Evolutionary conservation across 208 protist species (phyloP).

Genomic region (Acanthamoeba culbertsoni): DNA sequence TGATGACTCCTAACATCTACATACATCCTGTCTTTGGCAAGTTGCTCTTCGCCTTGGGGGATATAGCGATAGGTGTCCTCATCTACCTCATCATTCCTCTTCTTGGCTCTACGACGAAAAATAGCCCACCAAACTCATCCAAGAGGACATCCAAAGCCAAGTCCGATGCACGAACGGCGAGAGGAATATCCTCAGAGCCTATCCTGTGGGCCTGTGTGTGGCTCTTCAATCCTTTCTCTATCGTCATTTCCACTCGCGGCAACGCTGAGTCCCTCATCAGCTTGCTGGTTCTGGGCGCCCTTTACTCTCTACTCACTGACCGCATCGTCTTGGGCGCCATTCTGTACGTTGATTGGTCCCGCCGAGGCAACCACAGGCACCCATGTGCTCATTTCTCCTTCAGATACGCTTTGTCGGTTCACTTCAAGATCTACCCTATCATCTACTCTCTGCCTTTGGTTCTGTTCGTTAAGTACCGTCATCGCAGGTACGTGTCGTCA

Average conservation of each 20-base stretch:
- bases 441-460: slow-evolving; percentile 81
- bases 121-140: background rate
- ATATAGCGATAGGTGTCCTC: slow-evolving; percentile 78
- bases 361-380: background rate
- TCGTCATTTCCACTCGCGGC: slow-evolving; percentile 84
- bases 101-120: background rate
- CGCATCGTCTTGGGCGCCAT: slow-evolving; percentile 69
- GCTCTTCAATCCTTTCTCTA: slow-evolving; percentile 84
- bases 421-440: slow-evolving; percentile 86
- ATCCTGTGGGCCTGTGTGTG: slow-evolving; percentile 64
- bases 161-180: background rate
- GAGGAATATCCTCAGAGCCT: background rate
- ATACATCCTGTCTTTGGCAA: slow-evolving; percentile 80
- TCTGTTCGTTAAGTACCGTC: slow-evolving; percentile 67
- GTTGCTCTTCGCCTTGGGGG: slow-evolving; percentile 80
- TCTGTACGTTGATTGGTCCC: no score
- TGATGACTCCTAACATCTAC: slow-evolving; percentile 80
- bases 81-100: slow-evolving; percentile 67
- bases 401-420: slow-evolving; percentile 76
- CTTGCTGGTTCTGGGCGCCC: slow-evolving; percentile 73
- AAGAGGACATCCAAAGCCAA: background rate
- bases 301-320: slow-evolving; percentile 73
- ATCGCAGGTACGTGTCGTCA: background rate
- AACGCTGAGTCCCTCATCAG: slow-evolving; percentile 83
- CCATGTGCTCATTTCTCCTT: background rate